A percentile compares a stretch with the other conserved stretches of the same genome.
phyloP scores from a whole-genome alignment of 257 asterid genomes.

The Penstemon davidsonii region DNA sequence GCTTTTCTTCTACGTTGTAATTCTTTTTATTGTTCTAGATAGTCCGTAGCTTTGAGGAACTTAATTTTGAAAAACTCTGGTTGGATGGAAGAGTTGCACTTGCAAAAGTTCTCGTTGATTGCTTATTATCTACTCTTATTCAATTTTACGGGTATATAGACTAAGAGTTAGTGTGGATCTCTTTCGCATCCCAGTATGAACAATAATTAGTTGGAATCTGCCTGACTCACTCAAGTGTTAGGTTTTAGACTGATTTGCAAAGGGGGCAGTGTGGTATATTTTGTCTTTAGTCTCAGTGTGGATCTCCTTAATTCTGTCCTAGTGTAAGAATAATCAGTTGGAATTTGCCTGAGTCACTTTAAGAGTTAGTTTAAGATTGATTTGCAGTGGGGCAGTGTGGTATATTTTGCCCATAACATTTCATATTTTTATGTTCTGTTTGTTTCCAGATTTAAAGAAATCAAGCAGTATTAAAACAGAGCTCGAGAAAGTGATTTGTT shows the following conservation, averaged over 20 bases:
- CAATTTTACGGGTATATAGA: not conserved
- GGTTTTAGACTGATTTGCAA: not conserved
- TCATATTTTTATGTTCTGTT: not conserved
- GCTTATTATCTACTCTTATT: not conserved
- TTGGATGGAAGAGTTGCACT: slow-evolving; percentile 2
- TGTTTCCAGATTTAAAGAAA: slow-evolving; percentile 16
- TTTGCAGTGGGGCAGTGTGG: not conserved
- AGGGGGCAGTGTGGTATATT: not conserved
- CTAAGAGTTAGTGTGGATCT: not conserved
- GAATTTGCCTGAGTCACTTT: slow-evolving; percentile 5
- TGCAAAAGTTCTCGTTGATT: not conserved
- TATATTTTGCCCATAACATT: not conserved
- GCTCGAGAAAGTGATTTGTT: slow-evolving; percentile 9
- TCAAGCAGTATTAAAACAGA: slow-evolving; percentile 7
- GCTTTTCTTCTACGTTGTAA: not conserved
- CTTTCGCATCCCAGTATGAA: not conserved
- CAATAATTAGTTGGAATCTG: slow-evolving; percentile 11
- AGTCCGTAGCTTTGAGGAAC: not conserved
- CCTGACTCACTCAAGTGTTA: not conserved
- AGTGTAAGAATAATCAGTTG: slow-evolving; percentile 8
- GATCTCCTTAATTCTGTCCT: not conserved
- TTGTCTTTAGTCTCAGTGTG: not conserved
- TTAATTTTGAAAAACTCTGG: not conserved
- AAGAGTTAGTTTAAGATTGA: not conserved
- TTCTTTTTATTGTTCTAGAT: not conserved